Evolutionary conservation across 2,329 filamentous ascomycete species (phyloP).

Genomic region (Fusarium gaditjirri): DNA sequence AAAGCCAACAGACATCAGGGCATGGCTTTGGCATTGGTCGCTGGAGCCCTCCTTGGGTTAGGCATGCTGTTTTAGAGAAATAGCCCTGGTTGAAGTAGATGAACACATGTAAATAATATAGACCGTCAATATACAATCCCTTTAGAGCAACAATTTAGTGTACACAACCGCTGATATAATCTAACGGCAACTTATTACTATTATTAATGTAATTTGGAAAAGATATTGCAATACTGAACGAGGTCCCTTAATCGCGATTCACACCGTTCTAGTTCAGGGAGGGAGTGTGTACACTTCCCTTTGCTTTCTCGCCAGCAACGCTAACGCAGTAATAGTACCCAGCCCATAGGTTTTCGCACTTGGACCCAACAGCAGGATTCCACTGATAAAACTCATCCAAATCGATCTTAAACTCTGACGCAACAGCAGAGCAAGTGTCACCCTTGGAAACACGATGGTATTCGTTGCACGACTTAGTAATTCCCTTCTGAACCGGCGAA

Average conservation of each 20-base stretch:
- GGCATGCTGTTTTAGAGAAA: neutral
- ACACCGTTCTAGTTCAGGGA: neutral
- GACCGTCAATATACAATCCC: neutral
- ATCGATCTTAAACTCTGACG: neutral
- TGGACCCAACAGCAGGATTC: neutral
- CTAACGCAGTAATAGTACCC: neutral
- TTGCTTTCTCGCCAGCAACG: neutral
- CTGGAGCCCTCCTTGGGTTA: neutral
- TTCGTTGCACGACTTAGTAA: neutral
- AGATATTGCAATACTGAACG: rapidly evolving
- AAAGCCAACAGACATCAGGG: neutral
- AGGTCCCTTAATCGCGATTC: neutral
- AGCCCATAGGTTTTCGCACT: neutral
- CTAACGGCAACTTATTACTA: neutral
- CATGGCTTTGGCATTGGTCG: neutral
- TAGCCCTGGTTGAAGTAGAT: rapidly evolving
- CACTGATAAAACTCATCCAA: neutral
- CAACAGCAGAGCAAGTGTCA: neutral
- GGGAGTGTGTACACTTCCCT: neutral
- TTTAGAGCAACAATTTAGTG: rapidly evolving
- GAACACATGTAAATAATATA: neutral
- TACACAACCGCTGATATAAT: rapidly evolving
- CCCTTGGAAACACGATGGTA: neutral
- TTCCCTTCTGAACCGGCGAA: neutral
- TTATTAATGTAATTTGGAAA: rapidly evolving